These are phyloP conservation scores for Hysterium pulicare DNA, from an alignment of 2,329 filamentous ascomycete species.

Conservation along the genomic window DNA sequence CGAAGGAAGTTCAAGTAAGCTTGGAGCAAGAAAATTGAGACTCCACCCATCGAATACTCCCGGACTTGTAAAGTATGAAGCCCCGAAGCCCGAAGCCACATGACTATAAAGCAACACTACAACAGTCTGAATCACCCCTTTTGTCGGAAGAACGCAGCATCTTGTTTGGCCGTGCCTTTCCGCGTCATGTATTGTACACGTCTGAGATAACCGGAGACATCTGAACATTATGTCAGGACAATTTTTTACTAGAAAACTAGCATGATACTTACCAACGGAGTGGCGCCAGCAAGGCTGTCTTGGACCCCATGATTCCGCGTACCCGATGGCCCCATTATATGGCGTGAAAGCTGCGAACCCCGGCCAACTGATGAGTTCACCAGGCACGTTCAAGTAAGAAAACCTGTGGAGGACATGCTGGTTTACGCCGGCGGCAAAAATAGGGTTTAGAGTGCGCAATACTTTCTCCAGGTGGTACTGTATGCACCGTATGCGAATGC, in stretches of 20 bases:
- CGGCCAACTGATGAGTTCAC: background rate
- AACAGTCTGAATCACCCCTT: no score
- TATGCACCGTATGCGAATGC: background rate
- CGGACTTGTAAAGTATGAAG: background rate
- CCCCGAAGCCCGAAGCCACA: background rate
- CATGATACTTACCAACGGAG: no score
- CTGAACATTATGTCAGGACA: no score
- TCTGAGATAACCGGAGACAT: background rate
- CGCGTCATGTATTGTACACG: background rate
- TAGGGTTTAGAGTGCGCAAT: background rate
- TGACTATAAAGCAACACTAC: no score
- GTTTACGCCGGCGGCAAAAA: background rate
- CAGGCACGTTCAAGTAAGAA: background rate
- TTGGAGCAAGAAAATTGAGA: background rate
- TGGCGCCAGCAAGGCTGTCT: background rate
- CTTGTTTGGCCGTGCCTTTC: background rate
- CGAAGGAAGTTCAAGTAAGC: background rate
- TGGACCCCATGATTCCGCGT: background rate
- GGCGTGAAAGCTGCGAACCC: background rate
- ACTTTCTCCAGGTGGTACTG: background rate
- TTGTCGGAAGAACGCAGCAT: background rate
- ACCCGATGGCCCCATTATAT: background rate
- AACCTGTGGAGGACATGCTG: background rate
- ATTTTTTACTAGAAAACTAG: no score
- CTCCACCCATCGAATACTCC: background rate